phyloP scores from a whole-genome alignment of 83 land plant genomes.

The Picea abies region DNA sequence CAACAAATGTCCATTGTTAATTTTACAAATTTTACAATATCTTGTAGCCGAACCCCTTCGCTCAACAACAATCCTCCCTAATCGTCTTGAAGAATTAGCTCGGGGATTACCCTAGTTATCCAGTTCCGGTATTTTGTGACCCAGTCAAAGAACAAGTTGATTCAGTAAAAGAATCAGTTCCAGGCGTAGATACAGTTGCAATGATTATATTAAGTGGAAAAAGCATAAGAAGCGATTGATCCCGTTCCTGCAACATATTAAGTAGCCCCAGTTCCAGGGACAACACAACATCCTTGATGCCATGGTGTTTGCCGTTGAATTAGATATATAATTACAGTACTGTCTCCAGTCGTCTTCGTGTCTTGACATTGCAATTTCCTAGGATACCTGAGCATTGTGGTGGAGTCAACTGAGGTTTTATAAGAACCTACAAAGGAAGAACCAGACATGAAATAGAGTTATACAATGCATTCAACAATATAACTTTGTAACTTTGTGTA shows the following conservation, averaged over 20 bases:
- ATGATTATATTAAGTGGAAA: background rate
- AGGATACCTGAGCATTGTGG: constrained; percentile 2
- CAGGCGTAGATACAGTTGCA: background rate
- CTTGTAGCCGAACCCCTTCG: too few species aligned
- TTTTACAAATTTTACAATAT: too few species aligned
- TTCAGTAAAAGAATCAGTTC: background rate
- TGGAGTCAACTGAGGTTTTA: background rate
- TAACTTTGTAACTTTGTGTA: background rate
- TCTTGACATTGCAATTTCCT: background rate
- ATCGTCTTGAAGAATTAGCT: too few species aligned
- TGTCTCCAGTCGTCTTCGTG: background rate
- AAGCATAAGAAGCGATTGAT: background rate
- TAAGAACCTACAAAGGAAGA: background rate
- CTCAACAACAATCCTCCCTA: too few species aligned
- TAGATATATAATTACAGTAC: too few species aligned
- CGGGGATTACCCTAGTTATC: background rate
- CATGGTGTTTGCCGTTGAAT: too few species aligned
- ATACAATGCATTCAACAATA: background rate
- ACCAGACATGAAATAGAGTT: background rate
- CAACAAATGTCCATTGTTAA: too few species aligned
- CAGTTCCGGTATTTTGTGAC: background rate
- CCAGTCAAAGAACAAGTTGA: background rate
- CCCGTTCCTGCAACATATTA: background rate
- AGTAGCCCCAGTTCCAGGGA: background rate
- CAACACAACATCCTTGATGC: too few species aligned